Conservation (phyloP, 805 yeast species). For the Tetrapisispora iriomotensis region DNA sequence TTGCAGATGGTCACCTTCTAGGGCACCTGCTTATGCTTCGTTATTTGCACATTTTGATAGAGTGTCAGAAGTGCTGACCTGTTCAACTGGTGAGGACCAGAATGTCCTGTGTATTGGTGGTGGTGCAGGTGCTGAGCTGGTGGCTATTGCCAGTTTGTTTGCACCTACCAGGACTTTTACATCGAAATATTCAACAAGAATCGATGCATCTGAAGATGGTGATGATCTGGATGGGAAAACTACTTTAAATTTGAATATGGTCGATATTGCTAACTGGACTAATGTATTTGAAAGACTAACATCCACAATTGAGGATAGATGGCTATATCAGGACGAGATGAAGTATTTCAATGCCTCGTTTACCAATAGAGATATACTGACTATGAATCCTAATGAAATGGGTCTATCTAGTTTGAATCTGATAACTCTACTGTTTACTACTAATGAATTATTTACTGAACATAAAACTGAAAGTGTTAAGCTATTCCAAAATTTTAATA, state of each 20-base stretch:
- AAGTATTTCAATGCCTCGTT: constrained; percentile 29
- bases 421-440: constrained; percentile 71
- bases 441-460: constrained; percentile 74
- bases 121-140: constrained; percentile 81
- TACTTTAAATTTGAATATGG: constrained; percentile 39
- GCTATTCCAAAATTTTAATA: constrained; percentile 45
- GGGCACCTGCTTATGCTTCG: constrained; percentile 66
- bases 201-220: not conserved
- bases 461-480: constrained; percentile 51
- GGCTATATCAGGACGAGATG: constrained; percentile 39
- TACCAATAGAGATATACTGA: constrained; percentile 31
- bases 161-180: constrained; percentile 26
- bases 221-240: constrained; percentile 5
- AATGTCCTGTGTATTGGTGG: constrained; percentile 66
- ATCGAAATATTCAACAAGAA: constrained; percentile 8
- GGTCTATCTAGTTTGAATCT: constrained; percentile 31
- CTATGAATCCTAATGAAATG: constrained; percentile 18
- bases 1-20: constrained; percentile 77
- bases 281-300: constrained; percentile 40
- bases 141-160: constrained; percentile 50
- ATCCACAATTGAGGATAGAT: constrained; percentile 35
- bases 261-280: constrained; percentile 78
- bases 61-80: constrained; percentile 16
- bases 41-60: constrained; percentile 43
- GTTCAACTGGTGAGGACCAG: constrained; percentile 10